A percentile compares a stretch with the other conserved stretches of the same genome.
Evolutionary conservation across 1,139 yeast species (phyloP).

Genomic region (Diutina catenulata): DNA sequence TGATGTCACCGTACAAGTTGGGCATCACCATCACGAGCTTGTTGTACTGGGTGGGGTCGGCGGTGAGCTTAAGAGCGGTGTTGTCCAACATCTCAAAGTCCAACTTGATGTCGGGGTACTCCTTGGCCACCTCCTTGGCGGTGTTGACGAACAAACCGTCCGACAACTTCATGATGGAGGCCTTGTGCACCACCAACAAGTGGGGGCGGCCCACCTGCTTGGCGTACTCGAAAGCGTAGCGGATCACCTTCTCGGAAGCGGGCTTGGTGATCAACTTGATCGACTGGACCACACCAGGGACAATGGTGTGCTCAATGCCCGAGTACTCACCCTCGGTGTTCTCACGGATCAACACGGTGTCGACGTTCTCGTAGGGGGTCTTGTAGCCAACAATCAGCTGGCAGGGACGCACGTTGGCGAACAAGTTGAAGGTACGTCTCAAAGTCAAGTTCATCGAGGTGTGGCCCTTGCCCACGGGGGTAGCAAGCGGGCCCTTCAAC

Average conservation of each 20-base stretch:
- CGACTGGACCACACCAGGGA: constrained; percentile 97
- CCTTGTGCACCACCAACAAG: constrained; percentile 93
- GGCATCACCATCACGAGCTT: constrained; percentile 96
- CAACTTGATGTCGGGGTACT: constrained; percentile 81
- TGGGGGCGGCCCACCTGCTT: constrained; percentile 79
- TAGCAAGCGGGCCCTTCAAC: constrained; percentile 94
- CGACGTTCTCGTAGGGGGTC: constrained; percentile 90
- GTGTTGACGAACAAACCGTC: constrained; percentile 94
- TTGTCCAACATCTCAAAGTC: constrained; percentile 87
- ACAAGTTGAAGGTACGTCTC: constrained; percentile 92
- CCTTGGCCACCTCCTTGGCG: constrained; percentile 80
- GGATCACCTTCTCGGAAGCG: constrained; percentile 91
- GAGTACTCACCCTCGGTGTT: constrained; percentile 99
- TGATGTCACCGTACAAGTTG: constrained; percentile 95
- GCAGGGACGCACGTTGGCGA: constrained; percentile 97
- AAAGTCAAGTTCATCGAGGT: constrained; percentile 93
- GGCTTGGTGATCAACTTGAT: constrained; percentile 93
- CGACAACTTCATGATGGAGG: constrained; percentile 94
- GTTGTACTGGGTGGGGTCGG: constrained; percentile 76
- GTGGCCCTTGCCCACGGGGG: constrained; percentile 98
- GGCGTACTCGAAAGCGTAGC: constrained; percentile 96
- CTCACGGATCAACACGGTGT: constrained; percentile 94
- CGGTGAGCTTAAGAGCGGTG: constrained; percentile 83
- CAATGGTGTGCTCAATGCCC: constrained; percentile 96
- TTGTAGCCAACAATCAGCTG: constrained; percentile 86